Base-by-base conservation (phyloP, 331 rosid genomes). In the Dryas integrifolia region DNA sequence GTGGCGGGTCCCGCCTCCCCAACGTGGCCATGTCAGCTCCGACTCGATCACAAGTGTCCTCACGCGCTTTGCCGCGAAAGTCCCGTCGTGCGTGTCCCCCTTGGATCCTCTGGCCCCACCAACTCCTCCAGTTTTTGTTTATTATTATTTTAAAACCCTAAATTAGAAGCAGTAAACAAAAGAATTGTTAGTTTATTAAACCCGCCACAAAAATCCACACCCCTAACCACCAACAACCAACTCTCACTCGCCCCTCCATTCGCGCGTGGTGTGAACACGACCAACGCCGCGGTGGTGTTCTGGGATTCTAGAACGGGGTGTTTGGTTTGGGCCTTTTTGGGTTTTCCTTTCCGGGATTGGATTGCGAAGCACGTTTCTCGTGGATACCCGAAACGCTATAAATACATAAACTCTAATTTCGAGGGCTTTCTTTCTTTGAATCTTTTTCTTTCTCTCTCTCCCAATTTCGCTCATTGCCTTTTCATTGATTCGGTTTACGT, bases 11-110 rank as follows among this genome's bases (percentile, higher is more conserved):
- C 77, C 85, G 26, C 71, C 48, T 4, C 14, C 3, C 45, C 24
- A 76, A 81, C 86, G 88, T 84, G 88, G 86, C 83, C 86, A 58
- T 67, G 84, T 84, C 88, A 81, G 65, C 48, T 35, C 59, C 80
- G 66, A 79, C 82, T 79, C 77, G 69, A 13, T 46, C 72, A 81
- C 91, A 88, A 84, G 90, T 88, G 89, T 79, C 86, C 12, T 53
- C 76, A 85, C 88, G 92, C 90, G 86, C 89, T 77, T 74, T 24
- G 26, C 51, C 44, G 74, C 69, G 35, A 46, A 64, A 61, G 57
- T 82, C 77, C 26, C 46, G 0, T 67, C 8, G 60, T 79, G 81
- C 96, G 85, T 84, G 82, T 26, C 60, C 5, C 48, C 64, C 53
- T 21, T 13, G 45, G 66, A 63, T 72, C 76, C 63, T 16, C n/a